Base-by-base conservation (phyloP, 495 filamentous ascomycete species). In the Neurospora intermedia region DNA sequence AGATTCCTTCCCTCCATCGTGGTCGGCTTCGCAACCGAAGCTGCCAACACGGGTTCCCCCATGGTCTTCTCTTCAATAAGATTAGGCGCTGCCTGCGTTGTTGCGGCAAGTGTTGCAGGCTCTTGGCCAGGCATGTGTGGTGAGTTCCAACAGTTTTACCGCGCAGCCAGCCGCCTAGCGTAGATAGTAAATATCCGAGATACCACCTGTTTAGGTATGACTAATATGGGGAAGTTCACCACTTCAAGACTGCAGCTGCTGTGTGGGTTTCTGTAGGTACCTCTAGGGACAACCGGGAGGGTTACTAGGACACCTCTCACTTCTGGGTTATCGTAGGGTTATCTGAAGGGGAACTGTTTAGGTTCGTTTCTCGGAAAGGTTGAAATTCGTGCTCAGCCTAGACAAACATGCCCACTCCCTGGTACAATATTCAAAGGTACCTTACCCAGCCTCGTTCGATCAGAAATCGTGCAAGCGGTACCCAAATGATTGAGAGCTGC, bases 1-100 rank as follows among this genome's bases (percentile, higher is more conserved):
- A 92, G 90, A 40, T 86, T 91, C 76, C 92, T 83, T 59, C 79
- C 80, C 40, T 80, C 79, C 27, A 77, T 43, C 42, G 43, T 42
- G 0, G 70, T 70, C 18, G 79, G 75, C 39, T 75, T 66, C 18
- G 70, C 48, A 43, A 39, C 66, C 20, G 70, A 41, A 3, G 8
- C 39, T 18, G 20, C 31, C 7, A 3, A 43, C 6, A 69, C 62
- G 7, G 35, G 15, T 20, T 72, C 71, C 3, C 69, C 74, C 78
- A 77, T 80, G 9, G 1, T 66, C 0, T 35, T 62, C 6, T 62
- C 20, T 62, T 5, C 11, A 27, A 54, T 31, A 35, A 8, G 23
- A 18, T 27, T 31, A 31, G 27, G 27, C 3, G 54, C 7, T 62
- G 6, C 15, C 11, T 62, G 27, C 6, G 54, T 31, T 35, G 27